phyloP scores from a whole-genome alignment of 2,329 filamentous ascomycete species.

The Xylaria sp. region DNA sequence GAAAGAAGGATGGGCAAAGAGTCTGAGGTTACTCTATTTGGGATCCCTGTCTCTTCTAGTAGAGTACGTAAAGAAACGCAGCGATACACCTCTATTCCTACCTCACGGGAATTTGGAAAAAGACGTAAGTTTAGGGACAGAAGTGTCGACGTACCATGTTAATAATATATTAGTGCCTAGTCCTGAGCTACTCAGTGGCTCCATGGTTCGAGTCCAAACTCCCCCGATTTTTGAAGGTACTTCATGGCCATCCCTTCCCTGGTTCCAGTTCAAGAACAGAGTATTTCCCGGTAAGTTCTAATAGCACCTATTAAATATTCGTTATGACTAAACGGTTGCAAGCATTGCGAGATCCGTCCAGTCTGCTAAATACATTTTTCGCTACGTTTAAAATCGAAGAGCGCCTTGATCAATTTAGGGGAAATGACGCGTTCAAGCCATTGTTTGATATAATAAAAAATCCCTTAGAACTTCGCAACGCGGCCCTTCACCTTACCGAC shows the following conservation, averaged over 20 bases:
- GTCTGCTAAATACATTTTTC: not conserved
- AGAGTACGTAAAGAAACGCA: conserved; percentile 12
- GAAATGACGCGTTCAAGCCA: not conserved
- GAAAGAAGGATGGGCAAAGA: conserved; percentile 5
- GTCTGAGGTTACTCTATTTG: conserved; percentile 7
- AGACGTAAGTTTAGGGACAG: conserved; percentile 1
- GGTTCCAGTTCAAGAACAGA: conserved; percentile 26
- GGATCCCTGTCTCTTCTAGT: conserved; percentile 1
- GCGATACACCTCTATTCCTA: conserved; percentile 27
- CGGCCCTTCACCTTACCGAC: not conserved
- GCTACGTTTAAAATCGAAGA: not conserved
- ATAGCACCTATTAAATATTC: not conserved
- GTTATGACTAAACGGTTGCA: not conserved
- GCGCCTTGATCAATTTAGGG: too few species aligned
- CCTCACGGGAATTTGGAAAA: conserved; percentile 15
- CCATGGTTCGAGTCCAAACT: not conserved
- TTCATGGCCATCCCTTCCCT: conserved; percentile 20
- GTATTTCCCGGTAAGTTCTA: conserved; percentile 5
- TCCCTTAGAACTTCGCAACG: not conserved
- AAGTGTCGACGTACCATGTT: not conserved
- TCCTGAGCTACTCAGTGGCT: not conserved
- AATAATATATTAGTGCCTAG: conserved; percentile 1
- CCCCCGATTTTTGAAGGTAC: conserved; percentile 1
- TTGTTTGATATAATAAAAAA: not conserved
- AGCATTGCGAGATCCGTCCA: conserved; percentile 11